Evolutionary conservation across 1,139 yeast species (phyloP), one percentile per base, ranked within the genome.

Genomic region (Diutina neorugosa): DNA sequence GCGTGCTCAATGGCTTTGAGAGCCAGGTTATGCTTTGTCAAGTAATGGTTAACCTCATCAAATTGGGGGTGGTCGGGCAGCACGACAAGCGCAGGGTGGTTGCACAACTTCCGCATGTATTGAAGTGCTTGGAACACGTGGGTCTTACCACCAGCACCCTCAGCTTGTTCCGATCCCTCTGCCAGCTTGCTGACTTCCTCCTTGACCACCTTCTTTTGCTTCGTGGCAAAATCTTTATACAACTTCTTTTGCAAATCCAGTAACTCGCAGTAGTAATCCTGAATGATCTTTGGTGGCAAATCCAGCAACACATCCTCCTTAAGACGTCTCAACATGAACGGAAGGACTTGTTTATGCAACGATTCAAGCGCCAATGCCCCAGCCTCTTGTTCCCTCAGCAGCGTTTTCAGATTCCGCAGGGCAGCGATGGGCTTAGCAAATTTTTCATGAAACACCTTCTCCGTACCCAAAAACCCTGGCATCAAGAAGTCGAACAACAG

Each of bases 401-500:
- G 87, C 0, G 93, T 83, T 64, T 93, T 93, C 59, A 93, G 85
- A 60, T 88, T 89, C 64, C 97, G 77, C 53, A 96, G 86, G 1
- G 96, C 94, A 2, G 97, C 94, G 65, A 94, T 94, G 3, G 99
- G 99, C 63, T 90, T 91, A 20, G 98, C 96, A 74, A 91, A 94
- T 59, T 93, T 84, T 58, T 91, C 98, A 62, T 91, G 95, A 71
- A 94, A 94, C 50, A 86, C 79, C 67, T 90, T 93, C 64, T 94
- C 98, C 2, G 96, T 85, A 18, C 98, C 99, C 61, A 94, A 74
- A 65, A 93, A 94, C 1, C 98, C 99, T 1, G 99, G 99, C 98
- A 94, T 94, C 66, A 94, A 75, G 66, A 90, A 94, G 66, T 94
- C 98, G 73, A 94, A 94, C 61, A 94, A 73, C 2, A 98, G 93